A percentile compares a stretch with the other conserved stretches of the same genome.
Conservation (phyloP, 2,329 filamentous ascomycete genomes). For the Penicillium sclerotiorum region DNA sequence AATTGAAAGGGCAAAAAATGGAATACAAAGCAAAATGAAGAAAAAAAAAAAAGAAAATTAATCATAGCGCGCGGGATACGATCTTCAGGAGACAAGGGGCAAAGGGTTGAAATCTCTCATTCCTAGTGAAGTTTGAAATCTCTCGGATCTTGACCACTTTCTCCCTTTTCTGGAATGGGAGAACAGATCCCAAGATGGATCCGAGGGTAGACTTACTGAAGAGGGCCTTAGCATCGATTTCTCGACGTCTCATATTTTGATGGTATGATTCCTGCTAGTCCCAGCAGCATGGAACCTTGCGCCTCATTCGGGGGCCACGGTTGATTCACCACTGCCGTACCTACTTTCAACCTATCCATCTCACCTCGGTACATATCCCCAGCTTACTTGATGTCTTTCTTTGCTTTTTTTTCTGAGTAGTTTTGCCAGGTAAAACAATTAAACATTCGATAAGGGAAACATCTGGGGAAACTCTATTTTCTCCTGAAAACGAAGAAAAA, state of each 20-base stretch:
- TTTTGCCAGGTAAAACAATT: background rate
- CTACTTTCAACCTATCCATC: constrained; percentile 1
- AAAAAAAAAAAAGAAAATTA: background rate
- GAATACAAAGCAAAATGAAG: background rate
- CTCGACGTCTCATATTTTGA: background rate
- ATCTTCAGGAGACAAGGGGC: constrained; percentile 33
- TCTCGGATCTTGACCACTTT: background rate
- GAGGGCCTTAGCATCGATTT: background rate
- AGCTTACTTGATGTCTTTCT: background rate
- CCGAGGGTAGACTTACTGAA: background rate
- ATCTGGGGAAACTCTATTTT: background rate
- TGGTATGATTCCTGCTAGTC: constrained; percentile 3
- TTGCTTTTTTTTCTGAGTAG: background rate
- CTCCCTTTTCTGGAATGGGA: background rate
- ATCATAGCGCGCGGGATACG: constrained; percentile 1
- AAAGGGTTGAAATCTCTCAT: constrained; percentile 20
- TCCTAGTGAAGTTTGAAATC: constrained; percentile 6
- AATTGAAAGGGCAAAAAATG: background rate
- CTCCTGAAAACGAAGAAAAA: background rate
- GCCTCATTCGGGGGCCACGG: constrained; percentile 12
- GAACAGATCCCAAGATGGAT: background rate
- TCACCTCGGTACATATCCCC: background rate
- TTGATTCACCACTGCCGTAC: background rate
- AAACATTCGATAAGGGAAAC: background rate
- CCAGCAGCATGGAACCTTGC: constrained; percentile 26